Evolutionary conservation across 202 grass and related monocot species (phyloP).

Genomic region (Eragrostis tef): DNA sequence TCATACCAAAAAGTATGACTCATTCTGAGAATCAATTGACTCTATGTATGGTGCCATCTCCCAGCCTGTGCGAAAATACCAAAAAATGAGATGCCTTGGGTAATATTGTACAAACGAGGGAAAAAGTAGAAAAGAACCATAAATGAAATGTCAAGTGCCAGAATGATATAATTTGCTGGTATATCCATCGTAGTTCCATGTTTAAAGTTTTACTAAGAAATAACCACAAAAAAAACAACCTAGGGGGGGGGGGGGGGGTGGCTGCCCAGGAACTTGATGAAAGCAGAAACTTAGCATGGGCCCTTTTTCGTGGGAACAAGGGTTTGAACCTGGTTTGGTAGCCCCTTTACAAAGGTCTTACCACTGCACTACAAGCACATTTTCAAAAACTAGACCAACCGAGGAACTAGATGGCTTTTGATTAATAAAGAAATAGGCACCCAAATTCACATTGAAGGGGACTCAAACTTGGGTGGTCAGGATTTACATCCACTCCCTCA

Average conservation of each 20-base stretch:
- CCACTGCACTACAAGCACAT: too few species aligned
- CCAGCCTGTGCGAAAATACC: constrained; percentile 65
- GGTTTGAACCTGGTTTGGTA: not conserved
- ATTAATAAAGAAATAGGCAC: not conserved
- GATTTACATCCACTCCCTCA: too few species aligned
- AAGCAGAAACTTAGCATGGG: not conserved
- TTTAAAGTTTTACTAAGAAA: not conserved
- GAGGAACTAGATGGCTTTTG: not conserved
- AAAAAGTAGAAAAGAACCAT: not conserved
- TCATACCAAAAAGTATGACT: constrained; percentile 70
- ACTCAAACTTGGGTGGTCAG: not conserved
- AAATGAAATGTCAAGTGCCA: constrained; percentile 14
- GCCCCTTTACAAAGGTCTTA: not conserved
- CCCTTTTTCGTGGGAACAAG: not conserved
- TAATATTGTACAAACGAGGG: not conserved
- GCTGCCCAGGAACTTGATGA: not conserved
- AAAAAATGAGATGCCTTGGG: constrained; percentile 2
- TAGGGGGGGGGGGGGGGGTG: not conserved
- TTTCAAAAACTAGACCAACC: too few species aligned
- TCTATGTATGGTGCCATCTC: constrained; percentile 98
- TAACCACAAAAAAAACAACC: not conserved
- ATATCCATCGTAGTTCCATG: not conserved
- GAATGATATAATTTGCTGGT: not conserved
- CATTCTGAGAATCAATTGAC: constrained; percentile 76
- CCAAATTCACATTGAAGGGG: not conserved